These are phyloP conservation scores for Solanum rostratum DNA, from an alignment of 257 asterid genomes.

Conservation along the genomic window DNA sequence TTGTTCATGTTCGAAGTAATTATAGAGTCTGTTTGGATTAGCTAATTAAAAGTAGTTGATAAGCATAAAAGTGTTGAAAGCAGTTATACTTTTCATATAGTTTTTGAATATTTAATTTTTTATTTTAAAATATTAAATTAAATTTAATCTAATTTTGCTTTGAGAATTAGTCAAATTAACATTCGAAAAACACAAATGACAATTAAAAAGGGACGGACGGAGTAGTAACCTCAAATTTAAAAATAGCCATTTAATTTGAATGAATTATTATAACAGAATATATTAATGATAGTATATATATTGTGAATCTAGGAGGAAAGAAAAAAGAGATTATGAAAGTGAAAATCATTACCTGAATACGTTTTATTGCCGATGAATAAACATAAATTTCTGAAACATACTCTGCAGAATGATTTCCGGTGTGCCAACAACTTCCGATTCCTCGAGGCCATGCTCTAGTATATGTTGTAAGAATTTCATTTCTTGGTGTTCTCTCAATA, in stretches of 20 bases:
- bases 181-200: too few species aligned
- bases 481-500: neutral
- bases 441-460: conserved; percentile 20
- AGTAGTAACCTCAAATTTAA: neutral
- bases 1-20: neutral
- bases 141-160: too few species aligned
- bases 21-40: neutral
- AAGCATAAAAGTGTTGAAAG: neutral
- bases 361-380: conserved; percentile 19
- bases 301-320: neutral
- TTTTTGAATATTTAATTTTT: too few species aligned
- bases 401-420: conserved; percentile 40
- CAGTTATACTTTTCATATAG: too few species aligned
- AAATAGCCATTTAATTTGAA: neutral
- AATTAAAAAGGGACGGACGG: too few species aligned
- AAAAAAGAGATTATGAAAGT: neutral
- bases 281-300: too few species aligned
- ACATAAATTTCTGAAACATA: conserved; percentile 22
- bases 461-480: conserved; percentile 13
- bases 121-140: too few species aligned
- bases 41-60: neutral
- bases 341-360: conserved; percentile 18
- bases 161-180: too few species aligned
- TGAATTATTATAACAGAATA: neutral
- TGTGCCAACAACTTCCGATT: conserved; percentile 15